Percentiles rank a stretch among this genome's conserved stretches.
These are phyloP conservation scores for Neltuma alba DNA, from an alignment of 306 rosid species.

Conservation along the genomic window DNA sequence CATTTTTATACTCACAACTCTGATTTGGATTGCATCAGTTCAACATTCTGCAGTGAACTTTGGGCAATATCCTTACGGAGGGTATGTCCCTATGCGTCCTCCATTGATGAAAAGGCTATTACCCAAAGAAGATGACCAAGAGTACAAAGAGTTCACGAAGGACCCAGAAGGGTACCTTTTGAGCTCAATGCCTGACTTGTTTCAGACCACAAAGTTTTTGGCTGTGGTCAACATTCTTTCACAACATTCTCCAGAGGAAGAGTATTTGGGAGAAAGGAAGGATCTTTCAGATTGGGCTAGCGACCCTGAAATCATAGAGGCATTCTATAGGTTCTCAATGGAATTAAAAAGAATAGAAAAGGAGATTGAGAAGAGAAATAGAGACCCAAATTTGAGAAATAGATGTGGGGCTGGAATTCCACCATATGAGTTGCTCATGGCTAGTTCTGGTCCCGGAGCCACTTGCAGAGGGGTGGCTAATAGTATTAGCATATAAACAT, in stretches of 20 bases:
- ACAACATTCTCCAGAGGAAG: constrained; percentile 39
- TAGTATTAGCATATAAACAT: no score
- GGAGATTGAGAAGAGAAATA: constrained; percentile 44
- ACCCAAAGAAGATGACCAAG: neutral
- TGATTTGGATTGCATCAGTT: no score
- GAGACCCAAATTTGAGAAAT: constrained; percentile 37
- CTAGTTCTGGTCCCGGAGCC: constrained; percentile 15
- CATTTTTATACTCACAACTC: no score
- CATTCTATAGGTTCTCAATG: no score
- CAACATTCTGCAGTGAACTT: no score
- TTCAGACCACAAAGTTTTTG: constrained; percentile 37
- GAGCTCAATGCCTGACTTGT: constrained; percentile 35
- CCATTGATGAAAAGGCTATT: neutral
- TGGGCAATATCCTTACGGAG: neutral
- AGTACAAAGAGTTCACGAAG: no score
- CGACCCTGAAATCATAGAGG: no score
- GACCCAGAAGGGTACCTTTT: no score
- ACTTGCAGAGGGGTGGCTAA: no score
- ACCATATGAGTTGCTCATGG: constrained; percentile 47
- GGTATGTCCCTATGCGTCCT: neutral
- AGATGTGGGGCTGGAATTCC: constrained; percentile 47
- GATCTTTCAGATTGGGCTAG: no score
- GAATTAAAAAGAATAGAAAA: constrained; percentile 37
- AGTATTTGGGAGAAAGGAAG: constrained; percentile 42
- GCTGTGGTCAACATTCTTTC: constrained; percentile 41